Percentiles rank a stretch among this genome's conserved stretches.
phyloP scores from a whole-genome alignment of 1,139 yeast genomes.

The Komagataea norvegica region DNA sequence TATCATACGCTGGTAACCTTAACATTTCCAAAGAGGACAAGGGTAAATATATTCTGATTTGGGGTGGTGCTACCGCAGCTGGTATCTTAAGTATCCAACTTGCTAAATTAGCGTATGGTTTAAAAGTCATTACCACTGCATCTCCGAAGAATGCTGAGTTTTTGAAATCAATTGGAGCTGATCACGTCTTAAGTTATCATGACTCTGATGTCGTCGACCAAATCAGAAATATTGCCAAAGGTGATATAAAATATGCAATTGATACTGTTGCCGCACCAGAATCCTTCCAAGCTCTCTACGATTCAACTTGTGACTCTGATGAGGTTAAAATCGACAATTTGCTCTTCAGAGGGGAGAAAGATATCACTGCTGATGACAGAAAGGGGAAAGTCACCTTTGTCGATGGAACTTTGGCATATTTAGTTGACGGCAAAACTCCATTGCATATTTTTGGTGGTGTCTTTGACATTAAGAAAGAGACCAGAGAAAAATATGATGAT shows the following conservation, averaged over 20 bases:
- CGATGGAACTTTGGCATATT: slow-evolving; percentile 35
- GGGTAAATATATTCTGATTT: slow-evolving; percentile 40
- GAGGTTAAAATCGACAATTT: slow-evolving; percentile 35
- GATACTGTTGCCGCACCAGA: slow-evolving; percentile 47
- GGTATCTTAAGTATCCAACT: slow-evolving; percentile 39
- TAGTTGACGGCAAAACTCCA: slow-evolving; percentile 31
- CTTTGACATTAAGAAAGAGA: slow-evolving; percentile 19
- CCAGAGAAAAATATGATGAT: slow-evolving; percentile 18
- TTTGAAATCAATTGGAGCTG: slow-evolving; percentile 54
- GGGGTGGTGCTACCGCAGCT: slow-evolving; percentile 58
- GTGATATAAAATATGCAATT: slow-evolving; percentile 44
- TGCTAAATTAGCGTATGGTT: slow-evolving; percentile 47
- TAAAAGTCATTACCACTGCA: slow-evolving; percentile 50
- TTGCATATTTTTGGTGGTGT: slow-evolving; percentile 26
- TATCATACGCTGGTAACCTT: slow-evolving; percentile 25
- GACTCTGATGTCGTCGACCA: slow-evolving; percentile 48
- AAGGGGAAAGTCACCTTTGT: slow-evolving; percentile 15
- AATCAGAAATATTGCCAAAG: slow-evolving; percentile 39
- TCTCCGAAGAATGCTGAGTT: slow-evolving; percentile 41
- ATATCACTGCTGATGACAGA: slow-evolving; percentile 24
- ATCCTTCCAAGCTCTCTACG: slow-evolving; percentile 43
- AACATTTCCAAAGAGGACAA: slow-evolving; percentile 23
- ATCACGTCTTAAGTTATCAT: slow-evolving; percentile 53
- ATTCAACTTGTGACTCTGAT: slow-evolving; percentile 37
- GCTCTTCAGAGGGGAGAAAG: slow-evolving; percentile 28